phyloP scores from a whole-genome alignment of 495 filamentous ascomycete genomes.

The Penicillium paradoxum region DNA sequence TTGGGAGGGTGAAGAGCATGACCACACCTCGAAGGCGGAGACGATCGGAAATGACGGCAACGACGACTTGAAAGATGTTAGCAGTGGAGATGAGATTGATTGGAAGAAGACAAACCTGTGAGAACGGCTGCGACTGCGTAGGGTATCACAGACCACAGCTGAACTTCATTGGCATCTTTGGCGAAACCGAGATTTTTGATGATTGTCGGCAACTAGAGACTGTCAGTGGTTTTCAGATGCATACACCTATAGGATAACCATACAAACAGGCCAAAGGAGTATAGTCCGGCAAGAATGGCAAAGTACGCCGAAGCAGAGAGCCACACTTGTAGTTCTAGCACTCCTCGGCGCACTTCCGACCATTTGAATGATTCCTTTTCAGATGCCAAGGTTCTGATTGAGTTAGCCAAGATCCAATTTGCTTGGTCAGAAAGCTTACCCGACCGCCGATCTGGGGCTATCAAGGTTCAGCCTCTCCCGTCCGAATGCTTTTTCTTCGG shows the following conservation, averaged over 20 bases:
- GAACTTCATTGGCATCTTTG: constrained; percentile 58
- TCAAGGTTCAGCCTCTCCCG: constrained; percentile 35
- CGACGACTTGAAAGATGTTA: constrained; percentile 22
- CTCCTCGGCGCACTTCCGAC: constrained; percentile 39
- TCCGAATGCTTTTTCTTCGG: constrained; percentile 45
- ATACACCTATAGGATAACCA: background rate
- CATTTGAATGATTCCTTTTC: constrained; percentile 36
- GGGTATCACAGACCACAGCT: constrained; percentile 81
- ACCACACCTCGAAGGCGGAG: constrained; percentile 42
- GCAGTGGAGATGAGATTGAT: constrained; percentile 15
- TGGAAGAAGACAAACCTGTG: constrained; percentile 62
- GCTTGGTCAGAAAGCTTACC: constrained; percentile 16
- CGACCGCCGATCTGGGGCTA: constrained; percentile 31
- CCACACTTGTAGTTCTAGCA: constrained; percentile 36
- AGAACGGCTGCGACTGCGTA: constrained; percentile 75
- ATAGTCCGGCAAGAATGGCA: constrained; percentile 39
- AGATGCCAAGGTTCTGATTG: constrained; percentile 15
- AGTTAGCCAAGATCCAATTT: background rate
- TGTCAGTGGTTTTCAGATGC: background rate
- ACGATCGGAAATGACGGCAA: constrained; percentile 44
- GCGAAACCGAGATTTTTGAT: constrained; percentile 63
- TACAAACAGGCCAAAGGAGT: constrained; percentile 44
- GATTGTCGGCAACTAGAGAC: constrained; percentile 62
- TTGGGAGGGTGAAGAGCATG: constrained; percentile 43
- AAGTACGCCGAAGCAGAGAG: constrained; percentile 42